A percentile compares a stretch with the other conserved stretches of the same genome.
Conservation (phyloP, 306 rosid species). For the Cicer chorassanicum region DNA sequence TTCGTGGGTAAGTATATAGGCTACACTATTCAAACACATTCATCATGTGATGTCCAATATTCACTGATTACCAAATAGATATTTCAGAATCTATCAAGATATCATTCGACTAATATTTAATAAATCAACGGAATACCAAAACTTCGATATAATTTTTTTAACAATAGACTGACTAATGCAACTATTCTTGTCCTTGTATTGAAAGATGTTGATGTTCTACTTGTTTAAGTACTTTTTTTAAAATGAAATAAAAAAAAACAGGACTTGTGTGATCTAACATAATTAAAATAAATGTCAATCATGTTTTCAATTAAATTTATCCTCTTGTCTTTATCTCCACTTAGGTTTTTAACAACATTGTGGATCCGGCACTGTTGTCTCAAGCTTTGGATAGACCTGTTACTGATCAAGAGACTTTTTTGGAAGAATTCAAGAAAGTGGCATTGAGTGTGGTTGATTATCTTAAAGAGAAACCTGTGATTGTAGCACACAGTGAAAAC, state of each 20-base stretch:
- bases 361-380: conserved; percentile 72
- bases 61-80: too few relatives aligned
- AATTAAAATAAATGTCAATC: background rate
- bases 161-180: conserved; percentile 20
- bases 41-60: too few relatives aligned
- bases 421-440: conserved; percentile 78
- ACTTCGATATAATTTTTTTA: too few relatives aligned
- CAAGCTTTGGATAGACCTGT: conserved; percentile 61
- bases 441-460: conserved; percentile 42
- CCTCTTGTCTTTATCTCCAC: conserved; percentile 2
- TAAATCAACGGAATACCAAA: too few relatives aligned
- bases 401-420: conserved; percentile 59
- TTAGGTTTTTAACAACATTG: conserved; percentile 66
- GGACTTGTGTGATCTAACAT: conserved; percentile 7
- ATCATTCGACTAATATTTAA: too few relatives aligned
- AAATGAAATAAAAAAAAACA: background rate
- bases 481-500: conserved; percentile 92
- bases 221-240: background rate
- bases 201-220: conserved; percentile 4
- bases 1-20: conserved; percentile 70
- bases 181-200: conserved; percentile 26
- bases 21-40: too few relatives aligned
- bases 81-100: too few relatives aligned
- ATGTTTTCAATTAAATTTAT: background rate
- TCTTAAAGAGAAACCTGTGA: conserved; percentile 48